Conservation (phyloP, 2,329 filamentous ascomycete species). For the Geosmithia morbida region DNA sequence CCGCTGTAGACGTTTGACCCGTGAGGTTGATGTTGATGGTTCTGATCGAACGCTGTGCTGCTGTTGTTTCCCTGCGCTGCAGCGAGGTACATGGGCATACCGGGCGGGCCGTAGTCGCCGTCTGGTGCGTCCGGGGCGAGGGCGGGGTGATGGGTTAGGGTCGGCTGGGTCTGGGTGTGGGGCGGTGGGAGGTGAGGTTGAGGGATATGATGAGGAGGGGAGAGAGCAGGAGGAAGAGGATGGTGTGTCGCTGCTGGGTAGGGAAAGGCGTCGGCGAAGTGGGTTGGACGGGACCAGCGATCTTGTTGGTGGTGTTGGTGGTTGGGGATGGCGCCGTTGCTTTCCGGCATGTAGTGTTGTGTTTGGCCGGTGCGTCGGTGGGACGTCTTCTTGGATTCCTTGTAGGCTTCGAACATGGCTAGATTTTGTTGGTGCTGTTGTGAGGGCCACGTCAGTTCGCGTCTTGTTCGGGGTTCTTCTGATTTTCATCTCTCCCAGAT, state of each 20-base stretch:
- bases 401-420: constrained; percentile 14
- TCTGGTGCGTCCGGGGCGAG: background rate
- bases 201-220: background rate
- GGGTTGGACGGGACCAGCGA: constrained; percentile 6
- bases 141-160: too few species aligned
- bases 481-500: too few species aligned
- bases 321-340: background rate
- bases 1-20: background rate
- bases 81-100: constrained; percentile 2
- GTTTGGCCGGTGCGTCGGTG: background rate
- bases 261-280: background rate
- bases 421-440: constrained; percentile 14
- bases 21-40: background rate
- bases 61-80: background rate
- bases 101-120: constrained; percentile 2
- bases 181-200: background rate
- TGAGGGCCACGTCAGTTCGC: too few species aligned
- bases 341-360: constrained; percentile 12
- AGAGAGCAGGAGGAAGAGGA: too few species aligned
- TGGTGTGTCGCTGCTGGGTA: background rate
- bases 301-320: constrained; percentile 1
- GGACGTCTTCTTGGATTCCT: constrained; percentile 7
- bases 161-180: too few species aligned
- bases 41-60: background rate
- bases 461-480: too few species aligned